Percentiles rank a stretch among this genome's conserved stretches.
Conservation (phyloP, 2,329 filamentous ascomycete genomes). For the Alternaria solani region DNA sequence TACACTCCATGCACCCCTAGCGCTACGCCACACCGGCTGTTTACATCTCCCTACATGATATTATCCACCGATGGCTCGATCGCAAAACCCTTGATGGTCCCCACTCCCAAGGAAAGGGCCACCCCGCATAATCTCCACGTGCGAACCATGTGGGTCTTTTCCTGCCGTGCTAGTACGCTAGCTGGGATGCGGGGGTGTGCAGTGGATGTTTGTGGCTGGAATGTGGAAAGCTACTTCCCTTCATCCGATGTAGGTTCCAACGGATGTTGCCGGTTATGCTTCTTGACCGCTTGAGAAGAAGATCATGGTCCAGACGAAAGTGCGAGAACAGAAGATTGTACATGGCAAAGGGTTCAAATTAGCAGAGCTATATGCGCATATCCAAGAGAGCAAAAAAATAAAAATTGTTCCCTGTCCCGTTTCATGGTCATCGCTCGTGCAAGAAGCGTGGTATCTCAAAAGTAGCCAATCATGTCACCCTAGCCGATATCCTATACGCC, state of each 20-base stretch:
- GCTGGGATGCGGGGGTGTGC: not conserved
- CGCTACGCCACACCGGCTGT: not conserved
- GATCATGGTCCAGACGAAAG: not conserved
- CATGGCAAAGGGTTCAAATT: not conserved
- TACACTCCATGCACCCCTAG: not conserved
- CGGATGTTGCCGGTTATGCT: not conserved
- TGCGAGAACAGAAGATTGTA: not conserved
- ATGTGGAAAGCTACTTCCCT: not conserved
- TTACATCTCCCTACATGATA: not conserved
- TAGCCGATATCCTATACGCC: not conserved
- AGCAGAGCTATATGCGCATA: not conserved
- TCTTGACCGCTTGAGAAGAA: not conserved
- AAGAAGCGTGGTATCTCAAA: conserved; percentile 37
- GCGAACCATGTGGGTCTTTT: conserved; percentile 6
- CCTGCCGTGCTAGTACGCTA: not conserved
- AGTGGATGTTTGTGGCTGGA: not conserved
- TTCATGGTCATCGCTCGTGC: conserved; percentile 13
- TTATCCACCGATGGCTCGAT: not conserved
- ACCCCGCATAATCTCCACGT: conserved; percentile 11
- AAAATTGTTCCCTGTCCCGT: too few relatives aligned
- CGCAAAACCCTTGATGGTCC: not conserved
- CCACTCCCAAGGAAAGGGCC: not conserved
- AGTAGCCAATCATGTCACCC: not conserved
- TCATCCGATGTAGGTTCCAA: not conserved
- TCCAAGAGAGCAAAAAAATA: not conserved